Percentiles rank a stretch among this genome's conserved stretches.
These are phyloP conservation scores for Lasiodiplodia hormozganensis DNA, from an alignment of 2,329 filamentous ascomycete species.

Conservation along the genomic window DNA sequence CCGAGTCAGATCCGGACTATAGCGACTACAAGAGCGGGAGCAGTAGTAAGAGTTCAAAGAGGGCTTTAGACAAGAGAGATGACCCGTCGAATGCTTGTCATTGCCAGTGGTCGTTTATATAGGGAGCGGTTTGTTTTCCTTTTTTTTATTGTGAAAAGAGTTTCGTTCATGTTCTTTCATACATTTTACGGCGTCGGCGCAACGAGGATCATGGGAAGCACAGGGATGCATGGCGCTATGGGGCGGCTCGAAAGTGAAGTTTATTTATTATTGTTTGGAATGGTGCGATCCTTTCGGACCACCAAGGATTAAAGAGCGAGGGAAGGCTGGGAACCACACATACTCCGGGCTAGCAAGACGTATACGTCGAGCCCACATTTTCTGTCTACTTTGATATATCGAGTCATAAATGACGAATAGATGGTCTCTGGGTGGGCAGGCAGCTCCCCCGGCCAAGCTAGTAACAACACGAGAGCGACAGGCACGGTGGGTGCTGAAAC, in stretches of 20 bases:
- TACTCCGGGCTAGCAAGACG: slow-evolving; percentile 9
- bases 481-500: too few species aligned
- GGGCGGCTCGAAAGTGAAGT: slow-evolving; percentile 16
- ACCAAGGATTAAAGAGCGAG: slow-evolving; percentile 20
- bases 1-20: slow-evolving; percentile 24
- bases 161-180: slow-evolving; percentile 8
- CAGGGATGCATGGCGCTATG: slow-evolving; percentile 23
- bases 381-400: slow-evolving; percentile 5
- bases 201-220: slow-evolving; percentile 21
- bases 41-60: slow-evolving; percentile 4
- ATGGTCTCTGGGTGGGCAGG: neutral
- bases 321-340: slow-evolving; percentile 6
- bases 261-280: neutral
- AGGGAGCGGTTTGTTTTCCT: neutral
- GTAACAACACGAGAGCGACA: slow-evolving; percentile 16
- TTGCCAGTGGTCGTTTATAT: slow-evolving; percentile 29
- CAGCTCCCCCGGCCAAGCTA: neutral
- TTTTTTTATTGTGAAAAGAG: slow-evolving; percentile 8
- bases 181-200: neutral
- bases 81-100: slow-evolving; percentile 24
- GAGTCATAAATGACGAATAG: neutral
- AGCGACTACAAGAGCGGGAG: neutral
- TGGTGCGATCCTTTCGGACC: slow-evolving; percentile 26
- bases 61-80: slow-evolving; percentile 14
- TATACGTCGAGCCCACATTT: slow-evolving; percentile 11